Evolutionary conservation across 2,329 filamentous ascomycete genomes (phyloP).

Genomic region (Verticillium albo-atrum): DNA sequence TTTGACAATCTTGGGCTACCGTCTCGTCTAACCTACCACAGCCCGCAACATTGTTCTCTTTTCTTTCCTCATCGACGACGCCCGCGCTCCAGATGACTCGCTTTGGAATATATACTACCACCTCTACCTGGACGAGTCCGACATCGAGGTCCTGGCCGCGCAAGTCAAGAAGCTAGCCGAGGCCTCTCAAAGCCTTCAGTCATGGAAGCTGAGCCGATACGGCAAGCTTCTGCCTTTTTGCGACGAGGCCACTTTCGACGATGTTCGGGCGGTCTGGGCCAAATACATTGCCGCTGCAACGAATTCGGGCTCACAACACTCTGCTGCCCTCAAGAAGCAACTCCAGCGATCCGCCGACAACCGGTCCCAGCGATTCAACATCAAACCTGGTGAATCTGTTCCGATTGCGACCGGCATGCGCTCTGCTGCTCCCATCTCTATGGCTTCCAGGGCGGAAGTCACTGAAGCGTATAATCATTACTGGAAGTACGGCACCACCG

Average conservation of each 20-base stretch:
- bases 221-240: slow-evolving; percentile 41
- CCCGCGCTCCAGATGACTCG: slow-evolving; percentile 16
- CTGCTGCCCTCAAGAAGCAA: neutral
- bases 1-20: neutral
- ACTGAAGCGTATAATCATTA: slow-evolving; percentile 20
- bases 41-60: slow-evolving; percentile 52
- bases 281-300: neutral
- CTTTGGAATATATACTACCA: slow-evolving; percentile 56
- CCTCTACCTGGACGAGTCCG: slow-evolving; percentile 34
- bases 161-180: slow-evolving; percentile 31
- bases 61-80: slow-evolving; percentile 42
- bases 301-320: neutral
- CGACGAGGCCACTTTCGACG: slow-evolving; percentile 38
- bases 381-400: neutral
- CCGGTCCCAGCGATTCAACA: neutral
- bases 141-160: slow-evolving; percentile 27
- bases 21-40: slow-evolving; percentile 16
- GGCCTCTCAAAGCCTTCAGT: slow-evolving; percentile 28
- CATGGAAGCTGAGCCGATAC: slow-evolving; percentile 42
- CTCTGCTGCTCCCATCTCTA: slow-evolving; percentile 31
- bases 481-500: slow-evolving; percentile 29
- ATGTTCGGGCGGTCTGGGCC: slow-evolving; percentile 9
- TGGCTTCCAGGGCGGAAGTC: slow-evolving; percentile 18
- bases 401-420: slow-evolving; percentile 22
- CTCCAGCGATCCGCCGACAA: slow-evolving; percentile 3